These are phyloP conservation scores for Magnaporthiopsis rhizophila DNA, from an alignment of 2,329 filamentous ascomycete genomes.

Conservation along the genomic window DNA sequence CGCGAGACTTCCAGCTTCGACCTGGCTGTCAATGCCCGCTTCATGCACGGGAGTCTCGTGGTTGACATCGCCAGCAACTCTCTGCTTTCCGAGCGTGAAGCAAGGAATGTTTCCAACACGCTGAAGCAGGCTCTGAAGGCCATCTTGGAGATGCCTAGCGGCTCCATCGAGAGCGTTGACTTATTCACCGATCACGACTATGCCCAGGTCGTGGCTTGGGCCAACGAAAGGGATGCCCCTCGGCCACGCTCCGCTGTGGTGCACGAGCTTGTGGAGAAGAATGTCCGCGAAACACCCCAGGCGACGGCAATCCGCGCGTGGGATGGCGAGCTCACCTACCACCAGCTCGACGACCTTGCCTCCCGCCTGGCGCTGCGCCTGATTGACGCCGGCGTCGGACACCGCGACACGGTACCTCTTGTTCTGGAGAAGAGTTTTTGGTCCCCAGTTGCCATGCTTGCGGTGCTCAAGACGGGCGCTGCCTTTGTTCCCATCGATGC, in stretches of 20 bases:
- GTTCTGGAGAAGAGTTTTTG: constrained; percentile 63
- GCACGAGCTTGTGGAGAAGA: constrained; percentile 35
- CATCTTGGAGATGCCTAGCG: constrained; percentile 33
- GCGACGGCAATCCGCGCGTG: constrained; percentile 34
- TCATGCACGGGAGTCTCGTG: constrained; percentile 31
- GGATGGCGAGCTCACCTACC: constrained; percentile 36
- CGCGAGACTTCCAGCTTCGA: constrained; percentile 39
- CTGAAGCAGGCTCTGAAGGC: constrained; percentile 44
- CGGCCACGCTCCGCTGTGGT: constrained; percentile 32
- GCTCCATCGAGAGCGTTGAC: constrained; percentile 36
- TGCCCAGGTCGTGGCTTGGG: constrained; percentile 45
- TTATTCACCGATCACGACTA: constrained; percentile 49
- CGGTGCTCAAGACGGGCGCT: constrained; percentile 46
- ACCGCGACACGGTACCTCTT: constrained; percentile 53
- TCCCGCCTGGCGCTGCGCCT: constrained; percentile 29
- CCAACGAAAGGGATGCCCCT: constrained; percentile 31
- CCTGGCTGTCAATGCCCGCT: constrained; percentile 35
- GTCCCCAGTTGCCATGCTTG: constrained; percentile 62
- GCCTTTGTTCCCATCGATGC: constrained; percentile 43
- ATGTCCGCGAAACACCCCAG: constrained; percentile 29
- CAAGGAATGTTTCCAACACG: constrained; percentile 39
- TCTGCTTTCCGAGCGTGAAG: constrained; percentile 32
- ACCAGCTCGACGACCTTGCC: constrained; percentile 29
- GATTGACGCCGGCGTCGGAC: constrained; percentile 33
- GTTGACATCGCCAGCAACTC: constrained; percentile 36